phyloP scores from a whole-genome alignment of 2,329 filamentous ascomycete species.

The Cladosporium sp. region DNA sequence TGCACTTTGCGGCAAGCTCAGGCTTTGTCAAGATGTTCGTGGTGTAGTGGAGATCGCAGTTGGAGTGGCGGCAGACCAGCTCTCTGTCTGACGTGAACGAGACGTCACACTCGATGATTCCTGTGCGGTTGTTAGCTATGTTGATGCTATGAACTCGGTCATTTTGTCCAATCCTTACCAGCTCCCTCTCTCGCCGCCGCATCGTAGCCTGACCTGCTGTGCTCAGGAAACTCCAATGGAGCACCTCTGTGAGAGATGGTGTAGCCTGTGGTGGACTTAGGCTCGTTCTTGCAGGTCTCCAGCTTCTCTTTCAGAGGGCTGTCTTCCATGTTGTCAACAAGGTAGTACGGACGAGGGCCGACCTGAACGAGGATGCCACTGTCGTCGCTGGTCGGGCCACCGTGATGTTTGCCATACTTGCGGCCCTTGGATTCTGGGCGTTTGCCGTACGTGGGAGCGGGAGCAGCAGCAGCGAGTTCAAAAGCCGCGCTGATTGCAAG shows the following conservation, averaged over 20 bases:
- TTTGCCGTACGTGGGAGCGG: background rate
- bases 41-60: slow-evolving; percentile 64
- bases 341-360: slow-evolving; percentile 60
- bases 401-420: slow-evolving; percentile 10
- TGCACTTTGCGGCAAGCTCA: slow-evolving; percentile 61
- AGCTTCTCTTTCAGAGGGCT: slow-evolving; percentile 57
- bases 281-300: slow-evolving; percentile 52
- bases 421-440: background rate
- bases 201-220: slow-evolving; percentile 54
- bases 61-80: slow-evolving; percentile 64
- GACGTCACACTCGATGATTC: slow-evolving; percentile 62
- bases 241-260: slow-evolving; percentile 59
- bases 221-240: slow-evolving; percentile 60
- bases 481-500: slow-evolving; percentile 7
- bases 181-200: slow-evolving; percentile 64
- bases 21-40: slow-evolving; percentile 62
- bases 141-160: background rate
- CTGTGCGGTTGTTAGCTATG: slow-evolving; percentile 12
- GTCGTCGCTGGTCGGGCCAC: slow-evolving; percentile 15
- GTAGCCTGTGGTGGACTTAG: slow-evolving; percentile 50
- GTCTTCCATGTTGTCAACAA: slow-evolving; percentile 59
- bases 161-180: slow-evolving; percentile 31
- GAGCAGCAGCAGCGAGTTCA: slow-evolving; percentile 10
- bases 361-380: slow-evolving; percentile 45
- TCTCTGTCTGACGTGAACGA: slow-evolving; percentile 60